Evolutionary conservation across 2,329 filamentous ascomycete genomes (phyloP).

Genomic region (Fusarium pseudocircinatum): DNA sequence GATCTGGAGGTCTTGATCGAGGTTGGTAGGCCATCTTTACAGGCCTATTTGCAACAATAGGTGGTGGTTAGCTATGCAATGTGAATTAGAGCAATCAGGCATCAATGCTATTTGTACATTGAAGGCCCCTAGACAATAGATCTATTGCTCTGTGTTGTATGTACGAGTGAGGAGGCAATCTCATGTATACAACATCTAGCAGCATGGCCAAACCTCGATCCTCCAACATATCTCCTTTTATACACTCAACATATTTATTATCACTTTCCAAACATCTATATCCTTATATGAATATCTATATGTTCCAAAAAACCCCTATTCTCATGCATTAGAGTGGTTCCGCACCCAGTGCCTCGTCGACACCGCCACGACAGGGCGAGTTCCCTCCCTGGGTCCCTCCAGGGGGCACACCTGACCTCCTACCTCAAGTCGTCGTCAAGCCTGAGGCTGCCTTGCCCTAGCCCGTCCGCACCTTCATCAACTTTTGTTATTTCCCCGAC

Average conservation of each 20-base stretch:
- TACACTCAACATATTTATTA: rapidly evolving
- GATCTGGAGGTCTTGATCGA: rapidly evolving
- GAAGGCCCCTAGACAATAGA: rapidly evolving
- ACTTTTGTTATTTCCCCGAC: background rate
- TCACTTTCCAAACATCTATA: background rate
- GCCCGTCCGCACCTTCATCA: background rate
- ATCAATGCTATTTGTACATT: background rate
- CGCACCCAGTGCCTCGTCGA: background rate
- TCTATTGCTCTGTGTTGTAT: rapidly evolving
- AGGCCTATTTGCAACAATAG: background rate
- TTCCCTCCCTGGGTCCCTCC: background rate
- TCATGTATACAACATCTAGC: rapidly evolving
- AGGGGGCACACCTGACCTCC: background rate
- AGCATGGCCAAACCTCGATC: background rate
- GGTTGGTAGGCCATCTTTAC: background rate
- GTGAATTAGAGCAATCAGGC: background rate
- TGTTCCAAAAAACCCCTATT: rapidly evolving
- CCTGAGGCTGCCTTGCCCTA: background rate
- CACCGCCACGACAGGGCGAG: background rate
- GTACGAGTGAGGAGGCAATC: rapidly evolving
- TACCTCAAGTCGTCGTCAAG: background rate
- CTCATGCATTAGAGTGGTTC: background rate
- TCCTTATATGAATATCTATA: rapidly evolving
- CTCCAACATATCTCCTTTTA: background rate
- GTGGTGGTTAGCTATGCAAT: too few species aligned